These are phyloP conservation scores for Colletotrichum somersetense DNA, from an alignment of 2,329 filamentous ascomycete species.

Conservation along the genomic window DNA sequence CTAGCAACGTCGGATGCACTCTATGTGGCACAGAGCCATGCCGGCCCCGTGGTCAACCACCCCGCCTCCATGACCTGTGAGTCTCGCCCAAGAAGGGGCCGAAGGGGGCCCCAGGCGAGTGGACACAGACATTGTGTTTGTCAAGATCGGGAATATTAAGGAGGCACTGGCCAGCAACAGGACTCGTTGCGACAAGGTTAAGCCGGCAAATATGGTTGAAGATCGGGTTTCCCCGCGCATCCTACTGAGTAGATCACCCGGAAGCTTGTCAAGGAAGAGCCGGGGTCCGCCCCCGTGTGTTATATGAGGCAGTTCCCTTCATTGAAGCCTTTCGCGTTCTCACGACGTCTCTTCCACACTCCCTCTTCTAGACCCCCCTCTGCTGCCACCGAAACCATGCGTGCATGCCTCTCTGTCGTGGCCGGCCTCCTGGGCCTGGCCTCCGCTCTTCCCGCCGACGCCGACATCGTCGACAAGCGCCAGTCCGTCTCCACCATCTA, in stretches of 20 bases:
- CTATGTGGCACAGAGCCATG: conserved; percentile 24
- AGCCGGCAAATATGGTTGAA: neutral
- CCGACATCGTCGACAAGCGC: conserved; percentile 33
- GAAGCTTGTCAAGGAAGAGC: conserved; percentile 10
- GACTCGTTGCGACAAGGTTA: conserved; percentile 9
- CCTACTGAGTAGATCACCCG: neutral
- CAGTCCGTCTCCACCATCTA: conserved; percentile 57
- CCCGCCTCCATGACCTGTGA: neutral
- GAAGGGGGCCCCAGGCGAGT: conserved; percentile 5
- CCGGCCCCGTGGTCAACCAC: conserved; percentile 6
- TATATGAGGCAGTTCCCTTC: neutral
- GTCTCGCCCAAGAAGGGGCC: conserved; percentile 27
- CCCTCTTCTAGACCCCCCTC: neutral
- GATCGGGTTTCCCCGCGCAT: conserved; percentile 24
- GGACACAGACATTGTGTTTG: neutral
- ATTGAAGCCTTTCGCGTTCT: conserved; percentile 5
- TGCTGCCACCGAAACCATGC: conserved; percentile 16
- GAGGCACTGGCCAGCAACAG: conserved; percentile 10
- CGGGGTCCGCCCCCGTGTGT: neutral
- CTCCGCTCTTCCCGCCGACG: conserved; percentile 43
- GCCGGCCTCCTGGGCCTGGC: conserved; percentile 34
- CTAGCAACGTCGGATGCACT: conserved; percentile 8
- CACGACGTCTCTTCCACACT: conserved; percentile 7
- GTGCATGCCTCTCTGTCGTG: conserved; percentile 24
- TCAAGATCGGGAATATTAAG: conserved; percentile 17